Conservation (phyloP, 179 eudicot genomes). For the Spergularia azorica region DNA sequence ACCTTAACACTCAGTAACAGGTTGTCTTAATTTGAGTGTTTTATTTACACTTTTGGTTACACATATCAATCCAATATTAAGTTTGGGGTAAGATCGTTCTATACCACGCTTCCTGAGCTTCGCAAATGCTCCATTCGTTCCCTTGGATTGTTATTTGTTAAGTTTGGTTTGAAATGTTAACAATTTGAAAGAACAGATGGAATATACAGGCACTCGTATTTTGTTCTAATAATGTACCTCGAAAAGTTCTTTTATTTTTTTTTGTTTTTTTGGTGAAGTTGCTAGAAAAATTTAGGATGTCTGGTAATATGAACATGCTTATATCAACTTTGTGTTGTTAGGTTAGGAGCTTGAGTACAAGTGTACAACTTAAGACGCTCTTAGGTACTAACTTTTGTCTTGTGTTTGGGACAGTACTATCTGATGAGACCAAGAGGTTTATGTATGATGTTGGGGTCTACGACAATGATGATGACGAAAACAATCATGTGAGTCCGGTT, state of each 20-base stretch:
- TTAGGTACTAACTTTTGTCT: not conserved
- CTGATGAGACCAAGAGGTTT: conserved; percentile 73
- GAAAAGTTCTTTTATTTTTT: not conserved
- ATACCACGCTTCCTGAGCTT: no score
- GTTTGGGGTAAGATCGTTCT: no score
- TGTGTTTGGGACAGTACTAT: conserved; percentile 53
- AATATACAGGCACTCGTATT: no score
- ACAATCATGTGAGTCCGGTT: conserved; percentile 50
- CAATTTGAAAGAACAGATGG: no score
- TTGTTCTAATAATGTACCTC: not conserved
- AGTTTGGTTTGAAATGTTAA: no score
- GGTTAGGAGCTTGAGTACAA: not conserved
- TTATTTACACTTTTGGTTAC: no score
- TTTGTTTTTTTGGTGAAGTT: not conserved
- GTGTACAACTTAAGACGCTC: not conserved
- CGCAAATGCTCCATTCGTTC: no score
- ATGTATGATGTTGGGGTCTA: conserved; percentile 82
- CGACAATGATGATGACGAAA: conserved; percentile 63
- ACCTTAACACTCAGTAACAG: no score
- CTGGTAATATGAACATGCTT: not conserved
- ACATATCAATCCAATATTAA: no score
- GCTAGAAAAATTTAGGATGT: not conserved
- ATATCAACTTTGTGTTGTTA: no score
- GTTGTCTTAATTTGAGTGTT: no score
- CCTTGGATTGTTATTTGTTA: no score